These are phyloP conservation scores for Leccinum pachyderme DNA, from an alignment of 1,284 basidiomycete genomes.

Conservation along the genomic window DNA sequence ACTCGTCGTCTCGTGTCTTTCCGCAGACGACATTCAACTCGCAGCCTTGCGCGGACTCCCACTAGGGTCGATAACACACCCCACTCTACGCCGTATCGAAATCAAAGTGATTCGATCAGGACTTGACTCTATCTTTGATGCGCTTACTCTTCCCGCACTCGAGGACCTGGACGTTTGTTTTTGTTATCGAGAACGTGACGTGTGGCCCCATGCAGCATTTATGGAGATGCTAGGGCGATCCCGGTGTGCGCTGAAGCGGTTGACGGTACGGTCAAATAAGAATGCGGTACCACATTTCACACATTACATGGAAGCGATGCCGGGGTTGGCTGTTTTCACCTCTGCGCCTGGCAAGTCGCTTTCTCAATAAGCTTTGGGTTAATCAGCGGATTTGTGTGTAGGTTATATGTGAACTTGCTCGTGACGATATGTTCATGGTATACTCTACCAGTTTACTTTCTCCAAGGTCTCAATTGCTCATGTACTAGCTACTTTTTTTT, in stretches of 20 bases:
- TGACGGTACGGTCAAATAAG: slow-evolving; percentile 29
- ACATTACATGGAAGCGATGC: slow-evolving; percentile 23
- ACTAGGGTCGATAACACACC: slow-evolving; percentile 19
- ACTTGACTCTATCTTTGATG: slow-evolving; percentile 19
- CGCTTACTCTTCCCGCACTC: slow-evolving; percentile 26
- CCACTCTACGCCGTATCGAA: slow-evolving; percentile 24
- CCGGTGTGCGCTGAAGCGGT: slow-evolving; percentile 20
- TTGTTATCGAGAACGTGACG: slow-evolving; percentile 29
- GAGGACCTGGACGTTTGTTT: slow-evolving; percentile 35
- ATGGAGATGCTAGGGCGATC: slow-evolving; percentile 26
- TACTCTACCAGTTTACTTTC: not conserved
- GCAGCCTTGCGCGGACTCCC: slow-evolving; percentile 8
- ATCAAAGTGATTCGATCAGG: slow-evolving; percentile 31
- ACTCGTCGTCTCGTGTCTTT: slow-evolving; percentile 26
- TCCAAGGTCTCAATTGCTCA: not conserved
- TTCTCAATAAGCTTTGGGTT: slow-evolving; percentile 3
- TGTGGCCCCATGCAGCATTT: slow-evolving; percentile 30
- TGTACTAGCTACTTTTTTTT: not conserved
- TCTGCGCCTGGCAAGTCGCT: not conserved
- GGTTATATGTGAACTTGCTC: not conserved
- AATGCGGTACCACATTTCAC: slow-evolving; percentile 18
- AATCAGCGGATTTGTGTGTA: not conserved
- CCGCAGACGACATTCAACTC: slow-evolving; percentile 17
- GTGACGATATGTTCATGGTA: not conserved
- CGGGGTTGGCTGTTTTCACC: slow-evolving; percentile 23